These are phyloP conservation scores for Neurospora africana DNA, from an alignment of 495 filamentous ascomycete genomes.

Conservation along the genomic window DNA sequence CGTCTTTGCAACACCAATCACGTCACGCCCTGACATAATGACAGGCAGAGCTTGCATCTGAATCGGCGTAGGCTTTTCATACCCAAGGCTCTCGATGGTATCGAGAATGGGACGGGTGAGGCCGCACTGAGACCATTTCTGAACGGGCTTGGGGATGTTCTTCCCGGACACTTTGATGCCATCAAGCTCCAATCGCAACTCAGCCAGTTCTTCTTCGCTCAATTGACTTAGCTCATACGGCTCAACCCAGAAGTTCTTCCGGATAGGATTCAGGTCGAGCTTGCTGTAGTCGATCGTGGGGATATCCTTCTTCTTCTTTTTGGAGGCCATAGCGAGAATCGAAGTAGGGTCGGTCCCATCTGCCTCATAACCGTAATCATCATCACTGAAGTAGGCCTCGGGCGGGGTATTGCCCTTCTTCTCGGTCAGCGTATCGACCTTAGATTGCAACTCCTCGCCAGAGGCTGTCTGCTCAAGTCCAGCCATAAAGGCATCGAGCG, in stretches of 20 bases:
- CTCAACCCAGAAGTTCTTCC: slow-evolving; percentile 91
- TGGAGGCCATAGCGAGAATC: slow-evolving; percentile 76
- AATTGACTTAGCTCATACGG: slow-evolving; percentile 73
- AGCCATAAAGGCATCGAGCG: slow-evolving; percentile 93
- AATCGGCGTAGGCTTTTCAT: slow-evolving; percentile 80
- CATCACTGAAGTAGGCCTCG: slow-evolving; percentile 74
- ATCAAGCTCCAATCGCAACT: slow-evolving; percentile 76
- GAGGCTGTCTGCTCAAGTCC: slow-evolving; percentile 41
- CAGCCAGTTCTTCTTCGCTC: slow-evolving; percentile 74
- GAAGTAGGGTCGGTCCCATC: slow-evolving; percentile 65
- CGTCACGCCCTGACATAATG: slow-evolving; percentile 92
- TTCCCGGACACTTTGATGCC: slow-evolving; percentile 85
- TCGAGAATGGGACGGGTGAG: slow-evolving; percentile 80
- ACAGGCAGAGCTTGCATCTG: slow-evolving; percentile 91
- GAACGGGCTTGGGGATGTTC: slow-evolving; percentile 82
- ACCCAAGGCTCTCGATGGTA: slow-evolving; percentile 74
- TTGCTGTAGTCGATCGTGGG: slow-evolving; percentile 78
- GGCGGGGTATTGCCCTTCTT: slow-evolving; percentile 48
- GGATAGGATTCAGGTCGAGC: slow-evolving; percentile 71
- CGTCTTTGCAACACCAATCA: slow-evolving; percentile 95
- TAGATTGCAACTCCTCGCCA: not conserved
- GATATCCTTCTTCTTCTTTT: slow-evolving; percentile 95
- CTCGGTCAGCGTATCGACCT: not conserved
- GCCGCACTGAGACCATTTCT: slow-evolving; percentile 95
- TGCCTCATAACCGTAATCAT: slow-evolving; percentile 66